Base-by-base conservation (phyloP, 768 basidiomycete species). In the Phanerodontia chrysosporium region DNA sequence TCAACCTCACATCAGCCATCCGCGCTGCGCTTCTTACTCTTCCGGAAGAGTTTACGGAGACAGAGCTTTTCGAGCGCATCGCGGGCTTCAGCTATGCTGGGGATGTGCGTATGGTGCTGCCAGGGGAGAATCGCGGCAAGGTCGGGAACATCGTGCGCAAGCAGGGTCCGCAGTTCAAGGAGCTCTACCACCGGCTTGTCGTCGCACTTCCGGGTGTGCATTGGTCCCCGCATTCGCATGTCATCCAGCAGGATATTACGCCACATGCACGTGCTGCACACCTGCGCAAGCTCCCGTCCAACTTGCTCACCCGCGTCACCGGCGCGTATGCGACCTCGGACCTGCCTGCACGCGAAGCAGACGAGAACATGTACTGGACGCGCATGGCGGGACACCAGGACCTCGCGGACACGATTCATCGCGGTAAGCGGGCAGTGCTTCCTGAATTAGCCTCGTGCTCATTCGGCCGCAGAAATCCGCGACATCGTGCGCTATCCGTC, bases 111-210 rank as follows among this genome's bases (percentile, higher is more conserved):
- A 99, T 99, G 97, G 64, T 90, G 49, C 82, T 95, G 4, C 95
- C 95, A 1, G 94, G 87, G 0, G 97, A 99, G 80, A 97, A 98
- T 74, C 87, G 95, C 28, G 79, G 83, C 61, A 99, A 99, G 75
- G 89, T 99, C n/a, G 76, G 76, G 49, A 98, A 98, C 73, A 98
- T 99, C 65, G 95, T 98, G 44, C 76, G 78, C 57, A 85, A 84
- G 52, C 92, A 97, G 75, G 78, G 80, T 18, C 80, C 80, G 18
- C 92, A 95, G 71, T 98, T 98, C 74, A 83, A 83, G 58, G 90
- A 90, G 69, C 75, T 98, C 58, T 98, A 98, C 77, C 84, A 86
- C 69, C 82, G 86, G 27, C 77, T 92, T 14, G 89, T 87, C 2
- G 81, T 83, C 27, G 91, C 87, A 0, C 74, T 94, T 1, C 92